Base-by-base conservation (phyloP, 257 asterid genomes). In the Orobanche coerulescens region DNA sequence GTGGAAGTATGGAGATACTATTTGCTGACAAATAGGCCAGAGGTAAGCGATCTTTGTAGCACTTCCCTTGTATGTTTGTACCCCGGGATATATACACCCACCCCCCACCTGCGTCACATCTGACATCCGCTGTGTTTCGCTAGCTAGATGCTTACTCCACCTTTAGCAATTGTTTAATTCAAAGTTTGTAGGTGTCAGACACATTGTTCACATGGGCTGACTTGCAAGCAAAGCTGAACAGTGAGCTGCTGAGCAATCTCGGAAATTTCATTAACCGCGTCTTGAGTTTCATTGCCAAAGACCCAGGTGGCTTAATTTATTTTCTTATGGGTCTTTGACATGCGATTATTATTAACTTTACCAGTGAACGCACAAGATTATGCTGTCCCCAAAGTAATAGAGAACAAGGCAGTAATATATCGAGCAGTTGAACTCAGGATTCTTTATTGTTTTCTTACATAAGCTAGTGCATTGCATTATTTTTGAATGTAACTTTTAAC, bases 1-100 rank as follows among this genome's bases (percentile, higher is more conserved):
- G 97, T 86, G 47, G 98, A 88, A 79, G 98, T 86, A 30, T 89
- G 98, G 98, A 78, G 98, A 82, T 93, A 93, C 73, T 93, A 93
- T 82, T 76, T 93, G 75, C 85, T 93, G 67, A 81, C 94, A 24
- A 93, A 89, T 65, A 82, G 97, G 75, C 98, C 98, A 60, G 98
- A 92, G 93, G 98, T 87, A 71, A 30, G 81, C 64, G 64, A 62
- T 46, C 61, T 71, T 33, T 66, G 13, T 64, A 60, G 56, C 64
- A 49, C 30, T 44, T 60, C 34, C 31, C 6, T 24, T n/a, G 60
- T 23, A 23, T 30, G 39, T 66, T 61, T 25, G 14, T 61, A 20
- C 51, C 57, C 18, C 10, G 23, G 52, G 61, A 54, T 50, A 31
- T 20, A 13, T 37, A 20, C 12, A 40, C 54, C 42, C 40, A 36